A percentile compares a stretch with the other conserved stretches of the same genome.
Conservation (phyloP, 768 basidiomycete species). For the Pleurotus pulmonarius region DNA sequence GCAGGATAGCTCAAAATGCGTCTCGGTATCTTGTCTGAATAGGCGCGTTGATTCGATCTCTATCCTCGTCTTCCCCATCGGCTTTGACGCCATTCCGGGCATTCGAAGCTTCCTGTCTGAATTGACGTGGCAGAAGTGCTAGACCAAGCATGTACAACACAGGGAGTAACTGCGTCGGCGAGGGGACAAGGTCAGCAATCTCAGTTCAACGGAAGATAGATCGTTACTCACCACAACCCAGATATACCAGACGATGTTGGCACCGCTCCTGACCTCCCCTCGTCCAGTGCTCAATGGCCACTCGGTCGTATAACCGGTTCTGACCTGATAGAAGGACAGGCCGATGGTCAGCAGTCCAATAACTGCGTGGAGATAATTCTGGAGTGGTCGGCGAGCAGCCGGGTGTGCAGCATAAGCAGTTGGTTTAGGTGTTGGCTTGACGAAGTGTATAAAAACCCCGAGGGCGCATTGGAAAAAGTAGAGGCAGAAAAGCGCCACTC, state of each 20-base stretch:
- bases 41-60: not conserved
- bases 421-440: constrained; percentile 35
- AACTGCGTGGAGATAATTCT: constrained; percentile 57
- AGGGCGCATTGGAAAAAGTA: constrained; percentile 45
- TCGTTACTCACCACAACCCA: constrained; percentile 44
- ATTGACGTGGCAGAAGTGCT: constrained; percentile 42
- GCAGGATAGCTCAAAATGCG: not conserved
- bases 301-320: constrained; percentile 41
- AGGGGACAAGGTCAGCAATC: not conserved
- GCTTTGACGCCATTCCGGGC: not conserved
- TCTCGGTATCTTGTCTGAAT: not conserved
- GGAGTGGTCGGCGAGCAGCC: constrained; percentile 34
- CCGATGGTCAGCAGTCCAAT: constrained; percentile 48
- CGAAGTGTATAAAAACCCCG: constrained; percentile 50
- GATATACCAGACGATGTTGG: constrained; percentile 39
- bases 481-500: constrained; percentile 45
- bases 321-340: constrained; percentile 47
- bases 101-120: constrained; percentile 32
- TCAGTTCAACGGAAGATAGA: not conserved
- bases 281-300: constrained; percentile 47
- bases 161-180: constrained; percentile 33
- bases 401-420: constrained; percentile 9
- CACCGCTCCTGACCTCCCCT: constrained; percentile 27
- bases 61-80: not conserved
- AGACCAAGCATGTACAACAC: constrained; percentile 40